Evolutionary conservation across 768 basidiomycete genomes (phyloP).

Genomic region (Kwoniella bestiolae): DNA sequence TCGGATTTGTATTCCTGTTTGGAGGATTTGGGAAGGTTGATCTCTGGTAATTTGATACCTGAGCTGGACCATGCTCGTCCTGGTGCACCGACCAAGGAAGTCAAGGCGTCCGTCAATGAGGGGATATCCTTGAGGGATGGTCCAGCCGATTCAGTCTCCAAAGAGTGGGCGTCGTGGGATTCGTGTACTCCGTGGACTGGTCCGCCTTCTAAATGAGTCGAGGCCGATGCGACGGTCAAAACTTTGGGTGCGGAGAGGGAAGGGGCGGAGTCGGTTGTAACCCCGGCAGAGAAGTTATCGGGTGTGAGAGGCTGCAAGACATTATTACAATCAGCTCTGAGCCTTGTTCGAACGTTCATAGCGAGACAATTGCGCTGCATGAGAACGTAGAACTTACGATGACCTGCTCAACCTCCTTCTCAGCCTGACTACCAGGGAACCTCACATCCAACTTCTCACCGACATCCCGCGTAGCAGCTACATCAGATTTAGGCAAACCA

Average conservation of each 20-base stretch:
- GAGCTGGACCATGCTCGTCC: conserved; percentile 36
- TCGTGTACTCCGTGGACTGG: conserved; percentile 61
- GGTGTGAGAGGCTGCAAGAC: conserved; percentile 64
- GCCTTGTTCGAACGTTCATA: not conserved
- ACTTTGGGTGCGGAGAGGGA: conserved; percentile 61
- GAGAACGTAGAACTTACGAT: conserved; percentile 38
- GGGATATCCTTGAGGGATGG: conserved; percentile 30
- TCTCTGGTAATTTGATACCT: conserved; percentile 35
- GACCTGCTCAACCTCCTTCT: conserved; percentile 43
- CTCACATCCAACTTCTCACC: conserved; percentile 34
- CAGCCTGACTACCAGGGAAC: conserved; percentile 36
- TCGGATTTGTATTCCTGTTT: conserved; percentile 38
- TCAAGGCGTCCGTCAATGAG: conserved; percentile 38
- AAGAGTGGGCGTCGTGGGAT: conserved; percentile 36
- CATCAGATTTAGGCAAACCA: conserved; percentile 48
- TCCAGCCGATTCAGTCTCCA: conserved; percentile 26
- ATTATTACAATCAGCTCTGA: not conserved
- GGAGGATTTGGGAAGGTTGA: conserved; percentile 31
- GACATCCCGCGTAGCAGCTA: conserved; percentile 2
- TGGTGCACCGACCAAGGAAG: conserved; percentile 22
- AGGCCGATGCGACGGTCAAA: conserved; percentile 62
- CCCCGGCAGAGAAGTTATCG: conserved; percentile 64
- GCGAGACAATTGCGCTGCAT: not conserved
- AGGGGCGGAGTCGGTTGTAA: conserved; percentile 18
- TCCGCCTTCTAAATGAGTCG: conserved; percentile 62